Base-by-base conservation (phyloP, 2,329 filamentous ascomycete genomes). In the Ceratocystiopsis sp. region DNA sequence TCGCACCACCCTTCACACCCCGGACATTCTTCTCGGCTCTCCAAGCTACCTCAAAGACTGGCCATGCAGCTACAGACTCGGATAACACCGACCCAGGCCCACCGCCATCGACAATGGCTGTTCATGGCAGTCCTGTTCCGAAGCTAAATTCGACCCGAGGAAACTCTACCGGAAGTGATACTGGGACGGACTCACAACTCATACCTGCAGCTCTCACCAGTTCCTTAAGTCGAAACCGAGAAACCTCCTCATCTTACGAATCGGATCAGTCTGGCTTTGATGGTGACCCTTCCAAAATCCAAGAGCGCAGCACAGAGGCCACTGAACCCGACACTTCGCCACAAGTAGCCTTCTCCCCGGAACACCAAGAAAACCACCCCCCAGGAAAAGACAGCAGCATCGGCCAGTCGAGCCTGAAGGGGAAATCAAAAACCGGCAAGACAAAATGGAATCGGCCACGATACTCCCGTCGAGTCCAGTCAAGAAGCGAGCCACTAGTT, bases 1-100 rank as follows among this genome's bases (percentile, higher is more conserved):
- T 65, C 50, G 71, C 71, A 25, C 64, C 68, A 38, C 65, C 66
- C 42, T 75, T 75, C 47, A 74, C 69, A 2, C 71, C 71, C 40
- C 63, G 63, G 42, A 57, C 59, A 15, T 37, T 50, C 25, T 49
- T 52, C 25, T 4, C 25, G 9, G 25, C 25, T 2, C 25, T 29
- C 10, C 25, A 29, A 29, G 25, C 25, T 10, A 9, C 25, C 9
- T 10, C 25, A 2, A 29, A 29, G 25, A 29, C 25, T 29, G 25
- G 25, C 2, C 25, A 29, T 29, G 25, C 10, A 29, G 25, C 25
- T 8, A 29, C 25, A 29, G 25, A 29, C 25, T 29, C 25, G 9
- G 25, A 29, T 29, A 29, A 29, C 25, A 29, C 25, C 25, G 25
- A 29, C 25, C 10, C 25, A 29, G 25, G 25, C 2, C 25, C 25